Evolutionary conservation across 345 rosid species (phyloP).

Genomic region (Eucalyptus regnans): DNA sequence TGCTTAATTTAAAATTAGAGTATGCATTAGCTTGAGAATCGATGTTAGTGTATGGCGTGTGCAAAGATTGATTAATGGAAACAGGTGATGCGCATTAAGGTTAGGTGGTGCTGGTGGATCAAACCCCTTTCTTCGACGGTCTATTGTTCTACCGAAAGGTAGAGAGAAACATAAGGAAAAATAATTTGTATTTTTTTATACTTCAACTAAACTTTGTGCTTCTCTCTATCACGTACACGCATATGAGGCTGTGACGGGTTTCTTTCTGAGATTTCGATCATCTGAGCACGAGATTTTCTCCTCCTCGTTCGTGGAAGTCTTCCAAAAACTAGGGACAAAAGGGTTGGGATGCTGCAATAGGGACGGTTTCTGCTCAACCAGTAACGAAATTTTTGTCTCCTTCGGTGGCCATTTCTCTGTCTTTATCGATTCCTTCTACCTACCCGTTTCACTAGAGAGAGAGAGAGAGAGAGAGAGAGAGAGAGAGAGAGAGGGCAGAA

Average conservation of each 20-base stretch:
- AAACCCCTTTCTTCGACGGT: not conserved
- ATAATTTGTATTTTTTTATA: not conserved
- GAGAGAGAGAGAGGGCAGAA: not conserved
- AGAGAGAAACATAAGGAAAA: not conserved
- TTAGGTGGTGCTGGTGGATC: constrained; percentile 25
- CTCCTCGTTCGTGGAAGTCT: not conserved
- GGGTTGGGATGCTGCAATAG: not conserved
- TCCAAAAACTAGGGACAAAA: not conserved
- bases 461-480: no score
- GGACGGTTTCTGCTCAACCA: not conserved
- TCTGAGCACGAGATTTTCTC: not conserved
- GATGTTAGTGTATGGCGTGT: not conserved
- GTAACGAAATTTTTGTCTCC: not conserved
- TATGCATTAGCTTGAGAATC: not conserved
- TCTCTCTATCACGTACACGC: not conserved
- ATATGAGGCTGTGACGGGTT: not conserved
- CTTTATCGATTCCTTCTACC: not conserved
- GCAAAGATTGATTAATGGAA: not conserved
- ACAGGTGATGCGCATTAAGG: not conserved
- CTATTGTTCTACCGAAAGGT: not conserved
- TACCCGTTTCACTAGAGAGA: not conserved
- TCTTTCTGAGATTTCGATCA: not conserved
- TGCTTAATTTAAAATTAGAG: not conserved
- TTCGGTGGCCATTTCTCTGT: not conserved
- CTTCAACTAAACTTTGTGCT: not conserved